A percentile compares a stretch with the other conserved stretches of the same genome.
These are phyloP conservation scores for Kodamaea anthophila DNA, from an alignment of 1,139 yeast species.

Conservation along the genomic window DNA sequence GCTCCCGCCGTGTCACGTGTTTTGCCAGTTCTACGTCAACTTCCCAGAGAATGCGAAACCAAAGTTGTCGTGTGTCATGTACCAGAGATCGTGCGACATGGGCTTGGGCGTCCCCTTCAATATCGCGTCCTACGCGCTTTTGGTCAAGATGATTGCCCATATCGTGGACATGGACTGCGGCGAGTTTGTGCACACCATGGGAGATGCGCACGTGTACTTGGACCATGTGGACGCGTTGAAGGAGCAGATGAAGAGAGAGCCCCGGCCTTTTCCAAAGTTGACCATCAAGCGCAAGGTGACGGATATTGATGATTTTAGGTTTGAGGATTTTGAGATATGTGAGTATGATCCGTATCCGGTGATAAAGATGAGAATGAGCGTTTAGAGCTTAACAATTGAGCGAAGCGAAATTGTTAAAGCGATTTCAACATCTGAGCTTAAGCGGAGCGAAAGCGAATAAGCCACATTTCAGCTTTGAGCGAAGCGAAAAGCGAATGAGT, in stretches of 20 bases:
- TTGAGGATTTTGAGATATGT: constrained; percentile 76
- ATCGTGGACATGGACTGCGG: constrained; percentile 93
- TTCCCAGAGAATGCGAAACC: constrained; percentile 60
- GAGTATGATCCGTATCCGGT: constrained; percentile 78
- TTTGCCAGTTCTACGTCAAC: constrained; percentile 89
- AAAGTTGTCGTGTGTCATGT: constrained; percentile 75
- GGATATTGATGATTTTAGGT: constrained; percentile 78
- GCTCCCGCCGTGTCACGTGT: constrained; percentile 95
- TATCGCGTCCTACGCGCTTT: constrained; percentile 89
- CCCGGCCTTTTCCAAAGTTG: constrained; percentile 75
- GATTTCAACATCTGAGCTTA: too few species aligned
- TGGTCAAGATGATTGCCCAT: constrained; percentile 93
- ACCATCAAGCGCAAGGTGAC: constrained; percentile 60
- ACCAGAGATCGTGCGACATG: constrained; percentile 99
- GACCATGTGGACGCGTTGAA: constrained; percentile 90
- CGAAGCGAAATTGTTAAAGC: background rate
- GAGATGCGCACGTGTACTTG: constrained; percentile 91
- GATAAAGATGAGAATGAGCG: constrained; percentile 83
- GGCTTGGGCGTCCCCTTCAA: constrained; percentile 98
- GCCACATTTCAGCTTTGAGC: too few species aligned
- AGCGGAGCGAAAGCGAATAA: too few species aligned
- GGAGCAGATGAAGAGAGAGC: constrained; percentile 68
- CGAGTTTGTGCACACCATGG: constrained; percentile 90
- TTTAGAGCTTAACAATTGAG: constrained; percentile 19
- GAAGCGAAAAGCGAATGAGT: too few species aligned